A percentile compares a stretch with the other conserved stretches of the same genome.
These are phyloP conservation scores for Adenanthera pavonina DNA, from an alignment of 306 rosid genomes.

Conservation along the genomic window DNA sequence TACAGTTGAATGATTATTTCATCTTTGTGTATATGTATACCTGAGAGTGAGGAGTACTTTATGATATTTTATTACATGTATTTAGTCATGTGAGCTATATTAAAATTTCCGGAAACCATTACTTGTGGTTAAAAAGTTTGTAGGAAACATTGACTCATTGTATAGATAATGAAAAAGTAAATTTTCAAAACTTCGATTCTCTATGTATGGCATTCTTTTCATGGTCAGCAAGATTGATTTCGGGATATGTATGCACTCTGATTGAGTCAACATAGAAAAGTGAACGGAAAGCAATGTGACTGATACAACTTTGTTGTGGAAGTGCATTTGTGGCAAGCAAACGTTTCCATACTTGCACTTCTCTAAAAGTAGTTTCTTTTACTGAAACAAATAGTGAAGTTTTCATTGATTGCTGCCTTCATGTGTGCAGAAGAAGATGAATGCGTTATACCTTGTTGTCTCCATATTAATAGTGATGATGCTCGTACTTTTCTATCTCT, in stretches of 20 bases:
- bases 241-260: conserved; percentile 9
- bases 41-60: conserved; percentile 7
- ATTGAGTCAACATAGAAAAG: conserved; percentile 21
- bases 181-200: neutral
- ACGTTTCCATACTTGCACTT: neutral
- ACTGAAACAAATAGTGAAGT: conserved; percentile 13
- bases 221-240: neutral
- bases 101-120: conserved; percentile 29
- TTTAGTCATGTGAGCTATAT: conserved; percentile 1
- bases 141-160: conserved; percentile 2
- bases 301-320: conserved; percentile 24
- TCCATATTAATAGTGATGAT: conserved; percentile 59
- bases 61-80: neutral
- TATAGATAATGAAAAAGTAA: conserved; percentile 6
- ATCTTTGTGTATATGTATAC: neutral
- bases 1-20: neutral
- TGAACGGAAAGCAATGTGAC: conserved; percentile 26
- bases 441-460: conserved; percentile 53
- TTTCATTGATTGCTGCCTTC: conserved; percentile 27
- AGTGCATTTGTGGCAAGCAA: neutral
- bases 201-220: neutral
- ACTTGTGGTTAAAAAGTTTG: conserved; percentile 31
- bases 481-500: conserved; percentile 64
- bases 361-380: neutral
- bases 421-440: conserved; percentile 60